A percentile compares a stretch with the other conserved stretches of the same genome.
Conservation (phyloP, 2,329 filamentous ascomycete species). For the Cladobotryum mycophilum region DNA sequence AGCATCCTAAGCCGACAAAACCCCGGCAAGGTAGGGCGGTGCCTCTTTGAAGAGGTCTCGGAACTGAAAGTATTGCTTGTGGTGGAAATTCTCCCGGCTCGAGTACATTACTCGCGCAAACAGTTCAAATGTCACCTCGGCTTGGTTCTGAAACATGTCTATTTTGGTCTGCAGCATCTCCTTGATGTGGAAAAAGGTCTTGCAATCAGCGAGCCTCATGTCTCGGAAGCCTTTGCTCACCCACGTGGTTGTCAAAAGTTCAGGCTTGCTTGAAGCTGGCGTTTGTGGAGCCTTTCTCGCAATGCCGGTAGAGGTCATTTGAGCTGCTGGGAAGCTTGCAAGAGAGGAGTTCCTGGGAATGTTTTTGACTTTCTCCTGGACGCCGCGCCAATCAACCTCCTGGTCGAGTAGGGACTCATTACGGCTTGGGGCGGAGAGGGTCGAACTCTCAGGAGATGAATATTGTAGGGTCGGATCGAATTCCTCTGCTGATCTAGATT, state of each 20-base stretch:
- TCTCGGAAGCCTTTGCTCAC: not conserved
- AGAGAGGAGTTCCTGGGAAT: not conserved
- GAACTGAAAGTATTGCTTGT: slow-evolving; percentile 58
- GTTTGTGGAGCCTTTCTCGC: not conserved
- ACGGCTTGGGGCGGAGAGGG: slow-evolving; percentile 3
- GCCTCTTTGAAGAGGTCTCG: slow-evolving; percentile 54
- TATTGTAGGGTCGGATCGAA: slow-evolving; percentile 32
- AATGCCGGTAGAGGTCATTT: not conserved
- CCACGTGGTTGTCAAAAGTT: not conserved
- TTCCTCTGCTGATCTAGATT: slow-evolving; percentile 27
- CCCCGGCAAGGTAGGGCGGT: slow-evolving; percentile 41
- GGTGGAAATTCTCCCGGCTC: slow-evolving; percentile 41
- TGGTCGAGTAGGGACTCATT: slow-evolving; percentile 23
- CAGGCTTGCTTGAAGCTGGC: not conserved
- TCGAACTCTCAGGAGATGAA: slow-evolving; percentile 22
- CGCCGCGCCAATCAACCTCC: slow-evolving; percentile 35
- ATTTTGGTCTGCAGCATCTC: slow-evolving; percentile 48
- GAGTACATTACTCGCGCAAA: slow-evolving; percentile 57
- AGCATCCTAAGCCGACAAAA: slow-evolving; percentile 21
- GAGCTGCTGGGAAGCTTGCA: not conserved
- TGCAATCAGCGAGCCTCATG: slow-evolving; percentile 11
- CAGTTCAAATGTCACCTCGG: slow-evolving; percentile 49
- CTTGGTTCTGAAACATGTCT: slow-evolving; percentile 25
- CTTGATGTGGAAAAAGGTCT: slow-evolving; percentile 57
- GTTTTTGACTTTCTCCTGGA: slow-evolving; percentile 14